Percentiles rank a stretch among this genome's conserved stretches.
Evolutionary conservation across 768 basidiomycete species (phyloP).

Genomic region (Mycena floridula): DNA sequence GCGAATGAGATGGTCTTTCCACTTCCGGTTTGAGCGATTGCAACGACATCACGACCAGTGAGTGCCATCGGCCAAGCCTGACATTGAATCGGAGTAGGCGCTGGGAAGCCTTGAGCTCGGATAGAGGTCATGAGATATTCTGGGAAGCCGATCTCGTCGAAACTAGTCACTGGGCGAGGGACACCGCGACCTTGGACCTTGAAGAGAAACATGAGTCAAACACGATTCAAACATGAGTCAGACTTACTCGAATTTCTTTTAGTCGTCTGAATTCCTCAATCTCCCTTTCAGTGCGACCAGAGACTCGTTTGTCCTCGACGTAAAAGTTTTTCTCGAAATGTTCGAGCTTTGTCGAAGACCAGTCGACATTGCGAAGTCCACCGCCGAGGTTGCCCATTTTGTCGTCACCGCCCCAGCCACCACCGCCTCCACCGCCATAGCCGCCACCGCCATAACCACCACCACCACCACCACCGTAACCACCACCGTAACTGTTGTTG

Average conservation of each 20-base stretch:
- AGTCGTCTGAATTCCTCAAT: constrained; percentile 77
- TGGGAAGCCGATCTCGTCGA: constrained; percentile 95
- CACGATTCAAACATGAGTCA: background rate
- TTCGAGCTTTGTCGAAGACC: constrained; percentile 65
- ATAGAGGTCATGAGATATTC: constrained; percentile 94
- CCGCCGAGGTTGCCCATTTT: constrained; percentile 80
- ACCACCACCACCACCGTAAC: constrained; percentile 24
- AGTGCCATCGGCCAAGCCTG: constrained; percentile 99
- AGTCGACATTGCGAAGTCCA: constrained; percentile 79
- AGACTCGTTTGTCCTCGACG: constrained; percentile 81
- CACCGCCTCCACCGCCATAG: constrained; percentile 30
- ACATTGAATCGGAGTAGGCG: constrained; percentile 94
- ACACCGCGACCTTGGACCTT: constrained; percentile 88
- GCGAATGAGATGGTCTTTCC: constrained; percentile 99
- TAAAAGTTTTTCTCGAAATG: constrained; percentile 99
- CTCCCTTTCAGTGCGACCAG: constrained; percentile 73
- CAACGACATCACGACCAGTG: constrained; percentile 88
- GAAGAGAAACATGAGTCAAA: constrained; percentile 6
- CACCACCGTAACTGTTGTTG: constrained; percentile 25
- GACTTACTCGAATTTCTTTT: constrained; percentile 82
- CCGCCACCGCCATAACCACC: constrained; percentile 26
- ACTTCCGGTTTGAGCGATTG: constrained; percentile 96
- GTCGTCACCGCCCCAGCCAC: constrained; percentile 46
- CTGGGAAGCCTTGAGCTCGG: constrained; percentile 85
- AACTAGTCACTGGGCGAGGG: constrained; percentile 84